phyloP scores from a whole-genome alignment of 2,329 filamentous ascomycete species.

The Aspergillus vadensis region DNA sequence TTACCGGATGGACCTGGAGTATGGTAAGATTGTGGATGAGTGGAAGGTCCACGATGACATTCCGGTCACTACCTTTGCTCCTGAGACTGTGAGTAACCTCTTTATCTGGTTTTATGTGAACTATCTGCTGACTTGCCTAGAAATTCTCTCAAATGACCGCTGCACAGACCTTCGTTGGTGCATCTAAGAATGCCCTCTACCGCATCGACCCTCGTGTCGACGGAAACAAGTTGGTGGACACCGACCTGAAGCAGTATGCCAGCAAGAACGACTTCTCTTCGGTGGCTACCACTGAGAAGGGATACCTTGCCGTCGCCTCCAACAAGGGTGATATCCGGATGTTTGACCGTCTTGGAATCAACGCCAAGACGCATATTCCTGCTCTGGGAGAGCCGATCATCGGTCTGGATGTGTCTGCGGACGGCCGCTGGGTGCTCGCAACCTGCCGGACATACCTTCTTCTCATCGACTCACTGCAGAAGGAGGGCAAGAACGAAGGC shows the following conservation, averaged over 20 bases:
- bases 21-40: conserved; percentile 96
- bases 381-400: conserved; percentile 94
- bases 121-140: conserved; percentile 42
- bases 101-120: neutral
- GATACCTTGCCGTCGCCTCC: conserved; percentile 93
- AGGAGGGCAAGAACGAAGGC: conserved; percentile 91
- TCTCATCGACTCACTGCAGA: conserved; percentile 87
- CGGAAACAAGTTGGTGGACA: conserved; percentile 89
- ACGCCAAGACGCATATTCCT: conserved; percentile 95
- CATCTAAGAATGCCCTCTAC: conserved; percentile 90
- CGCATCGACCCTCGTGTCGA: conserved; percentile 87
- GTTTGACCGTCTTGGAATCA: conserved; percentile 94
- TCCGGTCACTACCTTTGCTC: conserved; percentile 84
- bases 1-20: conserved; percentile 96
- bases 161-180: conserved; percentile 91
- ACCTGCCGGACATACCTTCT: conserved; percentile 94
- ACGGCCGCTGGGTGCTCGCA: conserved; percentile 92
- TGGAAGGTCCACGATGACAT: conserved; percentile 99
- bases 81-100: conserved; percentile 67
- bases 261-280: conserved; percentile 98
- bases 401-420: conserved; percentile 90
- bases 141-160: conserved; percentile 98
- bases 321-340: conserved; percentile 97
- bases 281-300: conserved; percentile 91
- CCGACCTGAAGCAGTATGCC: conserved; percentile 90